Conservation (phyloP, 2,329 filamentous ascomycete genomes). For the Pezicula radicicola region DNA sequence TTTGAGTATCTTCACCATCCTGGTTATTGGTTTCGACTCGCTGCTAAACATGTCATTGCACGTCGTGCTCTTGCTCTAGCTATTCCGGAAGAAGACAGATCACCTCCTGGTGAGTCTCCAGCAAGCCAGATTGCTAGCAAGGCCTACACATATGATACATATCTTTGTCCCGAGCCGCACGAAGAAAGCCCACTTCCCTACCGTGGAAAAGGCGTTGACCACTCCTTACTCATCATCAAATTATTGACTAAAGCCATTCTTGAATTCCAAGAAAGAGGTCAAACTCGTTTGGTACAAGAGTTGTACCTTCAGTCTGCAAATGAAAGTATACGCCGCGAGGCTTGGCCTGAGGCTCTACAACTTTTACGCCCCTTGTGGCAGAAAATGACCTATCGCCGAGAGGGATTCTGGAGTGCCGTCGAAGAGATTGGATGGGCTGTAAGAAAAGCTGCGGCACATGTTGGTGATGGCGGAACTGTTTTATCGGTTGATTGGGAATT, state of each 20-base stretch:
- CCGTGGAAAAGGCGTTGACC: constrained; percentile 43
- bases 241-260: constrained; percentile 46
- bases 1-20: constrained; percentile 65
- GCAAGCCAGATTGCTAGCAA: constrained; percentile 45
- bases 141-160: constrained; percentile 60
- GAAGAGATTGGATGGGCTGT: constrained; percentile 62
- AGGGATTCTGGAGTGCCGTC: constrained; percentile 57
- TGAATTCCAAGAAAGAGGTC: constrained; percentile 53
- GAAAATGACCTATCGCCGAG: constrained; percentile 50
- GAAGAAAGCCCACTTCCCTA: constrained; percentile 54
- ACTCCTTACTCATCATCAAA: constrained; percentile 52
- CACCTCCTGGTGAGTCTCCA: constrained; percentile 44
- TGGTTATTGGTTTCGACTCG: constrained; percentile 64
- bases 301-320: constrained; percentile 52
- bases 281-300: constrained; percentile 52
- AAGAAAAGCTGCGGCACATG: constrained; percentile 51
- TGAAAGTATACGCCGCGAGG: constrained; percentile 47
- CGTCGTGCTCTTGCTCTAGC: constrained; percentile 51
- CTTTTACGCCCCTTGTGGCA: constrained; percentile 57
- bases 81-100: constrained; percentile 59
- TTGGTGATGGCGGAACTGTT: constrained; percentile 51
- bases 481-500: constrained; percentile 65
- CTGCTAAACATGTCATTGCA: constrained; percentile 52
- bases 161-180: constrained; percentile 62
- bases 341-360: constrained; percentile 52